phyloP scores from a whole-genome alignment of 768 basidiomycete species.

The Heimioporus sp. region DNA sequence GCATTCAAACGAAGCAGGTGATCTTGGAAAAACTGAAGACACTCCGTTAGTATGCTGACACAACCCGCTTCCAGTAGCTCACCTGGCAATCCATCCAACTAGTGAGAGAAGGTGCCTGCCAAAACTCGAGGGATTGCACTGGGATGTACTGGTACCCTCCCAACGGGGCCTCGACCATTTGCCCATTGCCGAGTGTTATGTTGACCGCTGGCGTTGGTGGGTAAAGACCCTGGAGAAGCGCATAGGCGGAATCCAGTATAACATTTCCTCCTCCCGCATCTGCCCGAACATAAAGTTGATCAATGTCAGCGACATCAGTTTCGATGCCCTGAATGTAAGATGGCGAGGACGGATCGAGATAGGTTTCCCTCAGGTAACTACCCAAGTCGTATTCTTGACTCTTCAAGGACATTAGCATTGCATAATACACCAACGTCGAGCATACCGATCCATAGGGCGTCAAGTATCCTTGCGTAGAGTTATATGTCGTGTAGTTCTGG shows the following conservation, averaged over 20 bases:
- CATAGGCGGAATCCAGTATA: constrained; percentile 81
- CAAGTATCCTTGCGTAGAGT: constrained; percentile 58
- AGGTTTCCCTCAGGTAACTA: constrained; percentile 53
- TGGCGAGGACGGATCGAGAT: constrained; percentile 59
- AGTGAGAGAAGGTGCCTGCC: constrained; percentile 60
- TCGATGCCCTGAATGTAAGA: constrained; percentile 68
- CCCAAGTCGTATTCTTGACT: constrained; percentile 65
- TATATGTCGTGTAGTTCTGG: constrained; percentile 74
- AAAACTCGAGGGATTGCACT: constrained; percentile 55
- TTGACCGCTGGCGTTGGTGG: constrained; percentile 67
- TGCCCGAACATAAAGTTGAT: constrained; percentile 69
- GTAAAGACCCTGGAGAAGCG: constrained; percentile 81
- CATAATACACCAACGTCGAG: not conserved
- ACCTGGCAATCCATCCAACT: constrained; percentile 69
- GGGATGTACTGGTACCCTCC: constrained; percentile 87
- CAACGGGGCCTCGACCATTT: constrained; percentile 68
- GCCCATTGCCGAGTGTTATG: constrained; percentile 71
- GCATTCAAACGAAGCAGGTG: constrained; percentile 23
- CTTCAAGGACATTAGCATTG: not conserved
- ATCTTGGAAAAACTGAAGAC: constrained; percentile 24
- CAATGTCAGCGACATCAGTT: constrained; percentile 63
- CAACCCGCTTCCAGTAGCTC: not conserved
- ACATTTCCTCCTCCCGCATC: constrained; percentile 79
- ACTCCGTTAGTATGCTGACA: not conserved
- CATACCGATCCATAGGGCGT: constrained; percentile 73